Evolutionary conservation across 805 yeast species (phyloP).

Genomic region (Barnettozyma sp.): DNA sequence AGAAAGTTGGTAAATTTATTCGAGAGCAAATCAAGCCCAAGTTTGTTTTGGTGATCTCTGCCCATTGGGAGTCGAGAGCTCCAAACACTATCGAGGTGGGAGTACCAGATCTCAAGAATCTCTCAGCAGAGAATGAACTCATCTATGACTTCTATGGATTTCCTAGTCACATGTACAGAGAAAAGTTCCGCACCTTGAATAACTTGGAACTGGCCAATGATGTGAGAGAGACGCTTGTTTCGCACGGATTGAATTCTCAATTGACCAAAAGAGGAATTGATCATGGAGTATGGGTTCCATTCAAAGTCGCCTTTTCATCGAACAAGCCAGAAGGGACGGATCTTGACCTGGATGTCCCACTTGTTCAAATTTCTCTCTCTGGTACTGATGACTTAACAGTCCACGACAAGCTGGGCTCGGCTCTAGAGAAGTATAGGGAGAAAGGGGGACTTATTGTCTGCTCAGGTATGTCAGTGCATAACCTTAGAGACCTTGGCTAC

Average conservation of each 20-base stretch:
- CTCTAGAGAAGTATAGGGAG: conserved; percentile 43
- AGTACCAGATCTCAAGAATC: conserved; percentile 32
- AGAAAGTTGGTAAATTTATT: conserved; percentile 46
- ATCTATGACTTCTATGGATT: conserved; percentile 75
- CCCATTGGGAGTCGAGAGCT: conserved; percentile 63
- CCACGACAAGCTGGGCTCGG: conserved; percentile 50
- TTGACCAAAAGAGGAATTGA: conserved; percentile 61
- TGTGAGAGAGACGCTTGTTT: conserved; percentile 35
- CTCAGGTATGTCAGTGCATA: conserved; percentile 81
- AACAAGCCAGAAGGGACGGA: conserved; percentile 20
- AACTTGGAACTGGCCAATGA: conserved; percentile 37
- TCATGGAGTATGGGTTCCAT: conserved; percentile 81
- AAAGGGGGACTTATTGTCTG: conserved; percentile 48
- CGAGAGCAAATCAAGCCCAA: conserved; percentile 49
- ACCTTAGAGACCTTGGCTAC: conserved; percentile 48
- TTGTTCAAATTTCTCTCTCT: conserved; percentile 35
- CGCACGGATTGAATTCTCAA: conserved; percentile 38
- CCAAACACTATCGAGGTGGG: conserved; percentile 42
- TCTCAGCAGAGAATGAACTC: conserved; percentile 41
- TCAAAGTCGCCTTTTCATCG: conserved; percentile 58
- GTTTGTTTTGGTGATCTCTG: conserved; percentile 59
- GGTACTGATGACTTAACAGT: conserved; percentile 34
- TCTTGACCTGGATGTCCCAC: conserved; percentile 30
- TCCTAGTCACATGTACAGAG: conserved; percentile 56
- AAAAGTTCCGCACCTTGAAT: conserved; percentile 49